Conservation (phyloP, 768 basidiomycete genomes). For the Hericium coralloides region DNA sequence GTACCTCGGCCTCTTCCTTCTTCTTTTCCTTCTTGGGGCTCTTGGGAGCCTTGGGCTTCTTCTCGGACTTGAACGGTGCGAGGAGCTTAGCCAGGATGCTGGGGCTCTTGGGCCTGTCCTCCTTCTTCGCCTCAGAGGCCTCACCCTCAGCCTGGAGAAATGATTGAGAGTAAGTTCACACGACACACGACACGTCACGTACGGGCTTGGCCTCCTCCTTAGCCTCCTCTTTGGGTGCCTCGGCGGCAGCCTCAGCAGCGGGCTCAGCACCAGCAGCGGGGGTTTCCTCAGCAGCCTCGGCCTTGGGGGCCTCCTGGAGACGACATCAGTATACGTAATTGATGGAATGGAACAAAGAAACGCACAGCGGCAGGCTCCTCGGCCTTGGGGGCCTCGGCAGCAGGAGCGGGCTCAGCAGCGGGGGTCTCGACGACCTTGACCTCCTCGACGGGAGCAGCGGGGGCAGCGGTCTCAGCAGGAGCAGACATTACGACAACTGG, state of each 20-base stretch:
- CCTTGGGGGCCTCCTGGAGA: conserved; percentile 25
- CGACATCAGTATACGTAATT: neutral
- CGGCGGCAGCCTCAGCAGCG: conserved; percentile 29
- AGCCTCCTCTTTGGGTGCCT: conserved; percentile 14
- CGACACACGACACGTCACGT: conserved; percentile 13
- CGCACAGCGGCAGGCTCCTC: conserved; percentile 32
- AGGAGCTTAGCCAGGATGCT: conserved; percentile 70
- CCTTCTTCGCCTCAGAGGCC: conserved; percentile 48
- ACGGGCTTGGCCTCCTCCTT: conserved; percentile 24
- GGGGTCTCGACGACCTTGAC: conserved; percentile 39
- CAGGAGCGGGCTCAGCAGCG: conserved; percentile 18
- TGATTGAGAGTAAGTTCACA: neutral
- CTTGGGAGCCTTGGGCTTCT: conserved; percentile 45
- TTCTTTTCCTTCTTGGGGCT: conserved; percentile 71
- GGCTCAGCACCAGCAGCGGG: conserved; percentile 19
- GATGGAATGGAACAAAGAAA: conserved; percentile 9
- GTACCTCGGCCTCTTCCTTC: conserved; percentile 60
- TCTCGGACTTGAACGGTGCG: conserved; percentile 56
- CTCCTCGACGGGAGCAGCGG: conserved; percentile 40
- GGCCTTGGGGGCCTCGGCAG: conserved; percentile 31
- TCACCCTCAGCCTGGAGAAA: conserved; percentile 36
- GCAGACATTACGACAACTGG: conserved; percentile 69
- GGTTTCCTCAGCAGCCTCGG: conserved; percentile 18
- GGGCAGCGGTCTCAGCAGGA: conserved; percentile 44
- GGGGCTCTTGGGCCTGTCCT: conserved; percentile 76